phyloP scores from a whole-genome alignment of 2,329 filamentous ascomycete species.

The Hymenotorrendiella dingleyae region DNA sequence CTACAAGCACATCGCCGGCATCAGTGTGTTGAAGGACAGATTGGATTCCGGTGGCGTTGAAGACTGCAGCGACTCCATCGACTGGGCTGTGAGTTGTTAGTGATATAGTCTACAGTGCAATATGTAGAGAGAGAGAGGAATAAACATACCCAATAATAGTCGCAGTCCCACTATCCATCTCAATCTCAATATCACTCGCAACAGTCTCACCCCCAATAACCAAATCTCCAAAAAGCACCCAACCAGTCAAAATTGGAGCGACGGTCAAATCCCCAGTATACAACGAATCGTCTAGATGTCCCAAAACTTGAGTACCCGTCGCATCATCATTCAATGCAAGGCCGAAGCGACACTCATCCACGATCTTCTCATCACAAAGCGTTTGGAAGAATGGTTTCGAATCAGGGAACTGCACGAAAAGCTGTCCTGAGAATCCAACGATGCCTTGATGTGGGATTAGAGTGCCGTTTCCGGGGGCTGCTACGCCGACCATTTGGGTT shows the following conservation, averaged over 20 bases:
- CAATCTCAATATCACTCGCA: slow-evolving; percentile 1
- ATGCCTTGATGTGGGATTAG: too few species aligned
- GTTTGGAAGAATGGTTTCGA: slow-evolving; percentile 6
- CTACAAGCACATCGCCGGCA: slow-evolving; percentile 1
- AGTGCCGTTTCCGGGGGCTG: too few species aligned
- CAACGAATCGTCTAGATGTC: slow-evolving; percentile 1
- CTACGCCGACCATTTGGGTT: too few species aligned
- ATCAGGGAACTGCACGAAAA: too few species aligned
- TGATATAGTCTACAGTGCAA: not conserved
- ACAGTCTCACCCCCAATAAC: slow-evolving; percentile 5
- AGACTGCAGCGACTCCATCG: slow-evolving; percentile 5
- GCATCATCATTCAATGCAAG: not conserved
- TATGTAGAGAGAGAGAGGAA: not conserved
- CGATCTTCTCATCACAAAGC: slow-evolving; percentile 1
- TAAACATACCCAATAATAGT: slow-evolving; percentile 7
- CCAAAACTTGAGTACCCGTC: not conserved
- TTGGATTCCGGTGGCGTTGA: slow-evolving; percentile 10
- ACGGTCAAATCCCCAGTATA: slow-evolving; percentile 8
- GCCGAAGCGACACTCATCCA: slow-evolving; percentile 7
- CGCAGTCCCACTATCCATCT: slow-evolving; percentile 11
- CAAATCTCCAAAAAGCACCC: too few species aligned
- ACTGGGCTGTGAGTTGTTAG: too few species aligned
- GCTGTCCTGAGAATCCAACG: slow-evolving; percentile 1
- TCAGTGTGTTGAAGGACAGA: not conserved
- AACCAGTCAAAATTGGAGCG: too few species aligned